Evolutionary conservation across 2,329 filamentous ascomycete species (phyloP).

Genomic region (Zasmidium citrigriseum): DNA sequence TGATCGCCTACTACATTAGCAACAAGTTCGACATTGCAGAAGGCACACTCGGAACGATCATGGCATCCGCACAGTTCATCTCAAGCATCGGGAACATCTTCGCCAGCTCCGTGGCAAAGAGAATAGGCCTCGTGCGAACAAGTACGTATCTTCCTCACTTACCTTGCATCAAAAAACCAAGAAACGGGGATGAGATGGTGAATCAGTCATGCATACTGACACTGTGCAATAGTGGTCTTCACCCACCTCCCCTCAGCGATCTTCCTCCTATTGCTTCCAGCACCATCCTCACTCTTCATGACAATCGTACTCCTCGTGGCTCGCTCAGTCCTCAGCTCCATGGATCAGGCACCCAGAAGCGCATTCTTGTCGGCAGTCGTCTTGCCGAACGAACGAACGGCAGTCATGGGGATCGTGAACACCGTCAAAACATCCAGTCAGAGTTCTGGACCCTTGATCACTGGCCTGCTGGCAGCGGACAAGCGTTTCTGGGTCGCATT

Average conservation of each 20-base stretch:
- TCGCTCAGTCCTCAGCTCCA: slow-evolving; percentile 63
- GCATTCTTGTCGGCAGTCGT: slow-evolving; percentile 70
- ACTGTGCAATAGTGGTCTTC: slow-evolving; percentile 43
- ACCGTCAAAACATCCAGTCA: slow-evolving; percentile 67
- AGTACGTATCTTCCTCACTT: slow-evolving; percentile 54
- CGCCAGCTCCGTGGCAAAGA: slow-evolving; percentile 65
- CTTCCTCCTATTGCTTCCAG: slow-evolving; percentile 61
- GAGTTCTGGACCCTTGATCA: slow-evolving; percentile 63
- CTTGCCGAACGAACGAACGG: slow-evolving; percentile 66
- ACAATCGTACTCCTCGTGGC: slow-evolving; percentile 63
- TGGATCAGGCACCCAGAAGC: slow-evolving; percentile 70
- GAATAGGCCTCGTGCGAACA: slow-evolving; percentile 61
- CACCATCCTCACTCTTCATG: slow-evolving; percentile 55
- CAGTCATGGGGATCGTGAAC: slow-evolving; percentile 70
- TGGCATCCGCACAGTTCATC: slow-evolving; percentile 49
- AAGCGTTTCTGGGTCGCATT: slow-evolving; percentile 64
- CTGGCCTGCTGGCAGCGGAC: slow-evolving; percentile 61
- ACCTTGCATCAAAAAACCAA: background rate
- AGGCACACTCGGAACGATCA: slow-evolving; percentile 55
- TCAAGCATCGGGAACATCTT: slow-evolving; percentile 44
- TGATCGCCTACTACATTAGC: slow-evolving; percentile 57
- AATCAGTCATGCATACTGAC: slow-evolving; percentile 3
- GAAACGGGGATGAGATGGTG: background rate
- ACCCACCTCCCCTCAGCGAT: slow-evolving; percentile 70
- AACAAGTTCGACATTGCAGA: slow-evolving; percentile 55